Percentiles rank a stretch among this genome's conserved stretches.
These are phyloP conservation scores for Herpetomonas tarakana DNA, from an alignment of 208 protist genomes.

Conservation along the genomic window DNA sequence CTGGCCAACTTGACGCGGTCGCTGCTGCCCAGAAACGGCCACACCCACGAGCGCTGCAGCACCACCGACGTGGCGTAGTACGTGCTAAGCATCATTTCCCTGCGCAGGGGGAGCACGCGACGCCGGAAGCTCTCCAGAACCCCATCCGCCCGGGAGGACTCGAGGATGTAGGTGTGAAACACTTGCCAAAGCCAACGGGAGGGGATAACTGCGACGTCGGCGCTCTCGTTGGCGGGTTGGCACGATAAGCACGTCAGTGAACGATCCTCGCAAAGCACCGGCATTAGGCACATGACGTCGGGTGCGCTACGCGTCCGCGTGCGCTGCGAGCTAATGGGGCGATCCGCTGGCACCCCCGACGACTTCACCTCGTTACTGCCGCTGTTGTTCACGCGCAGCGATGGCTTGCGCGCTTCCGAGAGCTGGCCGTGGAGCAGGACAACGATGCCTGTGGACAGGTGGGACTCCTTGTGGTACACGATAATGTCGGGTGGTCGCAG, in stretches of 20 bases:
- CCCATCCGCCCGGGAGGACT: slow-evolving; percentile 21
- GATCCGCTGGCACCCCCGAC: slow-evolving; percentile 4
- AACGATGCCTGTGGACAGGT: slow-evolving; percentile 73
- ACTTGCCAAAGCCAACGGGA: slow-evolving; percentile 83
- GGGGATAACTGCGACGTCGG: slow-evolving; percentile 75
- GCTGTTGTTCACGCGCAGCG: not conserved
- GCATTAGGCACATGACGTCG: slow-evolving; percentile 56
- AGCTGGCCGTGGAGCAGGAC: slow-evolving; percentile 79
- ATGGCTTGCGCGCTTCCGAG: slow-evolving; percentile 27
- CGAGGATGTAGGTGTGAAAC: slow-evolving; percentile 42
- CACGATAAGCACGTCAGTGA: slow-evolving; percentile 43
- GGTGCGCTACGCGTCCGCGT: slow-evolving; percentile 36
- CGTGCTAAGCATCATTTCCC: slow-evolving; percentile 49
- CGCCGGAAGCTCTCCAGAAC: slow-evolving; percentile 53
- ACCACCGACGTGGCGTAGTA: slow-evolving; percentile 76
- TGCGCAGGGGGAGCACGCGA: slow-evolving; percentile 48
- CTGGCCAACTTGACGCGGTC: slow-evolving; percentile 77
- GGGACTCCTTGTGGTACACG: slow-evolving; percentile 76
- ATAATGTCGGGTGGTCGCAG: slow-evolving; percentile 51
- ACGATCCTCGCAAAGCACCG: slow-evolving; percentile 81
- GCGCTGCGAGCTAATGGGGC: slow-evolving; percentile 33
- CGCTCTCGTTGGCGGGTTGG: slow-evolving; percentile 36
- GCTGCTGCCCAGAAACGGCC: slow-evolving; percentile 60
- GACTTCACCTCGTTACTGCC: not conserved
- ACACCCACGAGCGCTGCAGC: slow-evolving; percentile 85